These are phyloP conservation scores for Pythium monospermum DNA, from an alignment of 352 stramenopile genomes.

Conservation along the genomic window DNA sequence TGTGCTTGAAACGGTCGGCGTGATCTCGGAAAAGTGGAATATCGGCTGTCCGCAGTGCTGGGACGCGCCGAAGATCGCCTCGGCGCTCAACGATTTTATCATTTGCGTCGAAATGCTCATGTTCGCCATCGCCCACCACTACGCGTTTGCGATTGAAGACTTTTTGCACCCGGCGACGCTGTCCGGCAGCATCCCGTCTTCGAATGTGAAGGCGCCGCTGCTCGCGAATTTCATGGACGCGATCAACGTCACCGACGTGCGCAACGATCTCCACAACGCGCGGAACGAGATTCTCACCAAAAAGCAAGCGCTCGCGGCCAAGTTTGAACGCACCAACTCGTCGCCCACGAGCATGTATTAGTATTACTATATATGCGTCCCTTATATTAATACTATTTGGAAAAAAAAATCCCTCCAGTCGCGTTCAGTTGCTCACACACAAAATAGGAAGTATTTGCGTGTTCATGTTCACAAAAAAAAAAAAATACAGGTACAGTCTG, in stretches of 20 bases:
- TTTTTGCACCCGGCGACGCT: slow-evolving; percentile 48
- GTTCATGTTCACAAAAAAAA: too few species aligned
- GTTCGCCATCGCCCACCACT: slow-evolving; percentile 90
- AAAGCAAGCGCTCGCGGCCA: slow-evolving; percentile 81
- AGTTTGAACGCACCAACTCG: slow-evolving; percentile 77
- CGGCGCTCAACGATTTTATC: slow-evolving; percentile 91
- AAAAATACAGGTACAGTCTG: too few species aligned
- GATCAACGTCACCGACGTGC: slow-evolving; percentile 87
- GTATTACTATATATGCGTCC: too few species aligned
- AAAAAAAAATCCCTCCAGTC: too few species aligned
- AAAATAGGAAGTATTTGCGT: too few species aligned
- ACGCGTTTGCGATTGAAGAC: slow-evolving; percentile 90
- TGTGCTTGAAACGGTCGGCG: slow-evolving; percentile 78
- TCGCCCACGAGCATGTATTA: slow-evolving; percentile 55
- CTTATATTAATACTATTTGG: not conserved
- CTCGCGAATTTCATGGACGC: slow-evolving; percentile 87
- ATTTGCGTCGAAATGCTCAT: slow-evolving; percentile 95
- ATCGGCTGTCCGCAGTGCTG: slow-evolving; percentile 83
- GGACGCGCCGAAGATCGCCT: slow-evolving; percentile 82
- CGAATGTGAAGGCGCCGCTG: slow-evolving; percentile 80
- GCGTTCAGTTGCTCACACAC: too few species aligned
- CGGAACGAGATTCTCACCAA: slow-evolving; percentile 85
- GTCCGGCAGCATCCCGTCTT: slow-evolving; percentile 39
- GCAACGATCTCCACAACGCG: slow-evolving; percentile 80
- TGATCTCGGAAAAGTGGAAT: slow-evolving; percentile 82